phyloP scores from a whole-genome alignment of 2,329 filamentous ascomycete genomes.

The Aspergillus niger region DNA sequence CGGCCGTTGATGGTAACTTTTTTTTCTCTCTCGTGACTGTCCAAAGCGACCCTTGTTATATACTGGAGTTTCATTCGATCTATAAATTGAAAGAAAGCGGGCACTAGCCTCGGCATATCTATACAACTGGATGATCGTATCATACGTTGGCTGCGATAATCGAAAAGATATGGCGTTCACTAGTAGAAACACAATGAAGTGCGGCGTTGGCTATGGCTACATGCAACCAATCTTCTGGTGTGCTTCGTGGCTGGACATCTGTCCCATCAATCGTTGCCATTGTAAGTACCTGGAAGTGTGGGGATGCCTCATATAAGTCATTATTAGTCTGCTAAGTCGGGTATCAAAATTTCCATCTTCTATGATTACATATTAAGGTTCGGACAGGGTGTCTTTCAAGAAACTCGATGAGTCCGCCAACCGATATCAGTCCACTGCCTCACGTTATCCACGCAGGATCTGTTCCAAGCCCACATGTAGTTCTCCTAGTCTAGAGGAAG shows the following conservation, averaged over 20 bases:
- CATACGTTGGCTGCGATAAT: not conserved
- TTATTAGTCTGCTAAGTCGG: not conserved
- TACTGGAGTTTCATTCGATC: too few relatives aligned
- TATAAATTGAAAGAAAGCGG: not conserved
- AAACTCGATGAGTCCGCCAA: too few relatives aligned
- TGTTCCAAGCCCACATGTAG: not conserved
- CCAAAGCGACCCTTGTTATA: not conserved
- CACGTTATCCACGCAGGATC: not conserved
- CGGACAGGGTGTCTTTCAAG: not conserved
- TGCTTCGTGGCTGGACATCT: not conserved
- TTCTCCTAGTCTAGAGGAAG: not conserved
- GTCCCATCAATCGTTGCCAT: not conserved
- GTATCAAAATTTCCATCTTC: not conserved
- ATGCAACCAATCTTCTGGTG: not conserved
- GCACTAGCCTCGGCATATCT: not conserved
- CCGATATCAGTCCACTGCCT: not conserved
- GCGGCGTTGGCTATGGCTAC: not conserved
- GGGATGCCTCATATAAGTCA: not conserved
- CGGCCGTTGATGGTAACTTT: conserved; percentile 54
- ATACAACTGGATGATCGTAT: not conserved
- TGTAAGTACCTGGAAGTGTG: not conserved
- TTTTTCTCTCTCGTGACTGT: not conserved
- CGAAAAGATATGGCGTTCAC: not conserved
- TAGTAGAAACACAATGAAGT: too few relatives aligned
- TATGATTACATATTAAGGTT: not conserved